phyloP scores from a whole-genome alignment of 352 stramenopile species.

The Globisporangium alternatum region DNA sequence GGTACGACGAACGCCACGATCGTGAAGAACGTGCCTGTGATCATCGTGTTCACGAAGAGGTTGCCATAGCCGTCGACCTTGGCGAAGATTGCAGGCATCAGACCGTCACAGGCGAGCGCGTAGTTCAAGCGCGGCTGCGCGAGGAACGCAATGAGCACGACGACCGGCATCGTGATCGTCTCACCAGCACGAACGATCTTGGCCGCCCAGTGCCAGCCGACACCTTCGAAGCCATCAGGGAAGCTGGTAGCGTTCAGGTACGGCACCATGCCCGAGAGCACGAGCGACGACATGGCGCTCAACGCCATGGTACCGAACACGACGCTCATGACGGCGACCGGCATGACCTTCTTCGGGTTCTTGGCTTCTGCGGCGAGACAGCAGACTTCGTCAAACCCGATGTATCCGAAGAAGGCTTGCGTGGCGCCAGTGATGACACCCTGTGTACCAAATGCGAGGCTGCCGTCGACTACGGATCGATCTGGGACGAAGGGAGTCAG shows the following conservation, averaged over 20 bases:
- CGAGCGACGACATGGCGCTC: slow-evolving; percentile 65
- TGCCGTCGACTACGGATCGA: not conserved
- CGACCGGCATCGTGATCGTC: slow-evolving; percentile 90
- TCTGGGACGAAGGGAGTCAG: slow-evolving; percentile 78
- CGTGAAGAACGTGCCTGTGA: slow-evolving; percentile 65
- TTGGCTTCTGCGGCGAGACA: slow-evolving; percentile 78
- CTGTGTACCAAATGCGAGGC: slow-evolving; percentile 27
- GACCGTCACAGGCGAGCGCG: slow-evolving; percentile 89
- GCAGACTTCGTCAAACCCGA: slow-evolving; percentile 93
- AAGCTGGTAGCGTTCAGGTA: slow-evolving; percentile 28
- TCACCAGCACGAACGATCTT: slow-evolving; percentile 57
- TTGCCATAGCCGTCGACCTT: slow-evolving; percentile 79
- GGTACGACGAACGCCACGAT: slow-evolving; percentile 68
- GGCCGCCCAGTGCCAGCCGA: slow-evolving; percentile 37
- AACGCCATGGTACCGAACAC: slow-evolving; percentile 69
- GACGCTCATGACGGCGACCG: slow-evolving; percentile 71
- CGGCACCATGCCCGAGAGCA: slow-evolving; percentile 71
- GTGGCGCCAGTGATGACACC: slow-evolving; percentile 77
- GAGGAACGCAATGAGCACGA: slow-evolving; percentile 92
- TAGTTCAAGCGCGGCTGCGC: slow-evolving; percentile 93
- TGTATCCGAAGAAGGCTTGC: slow-evolving; percentile 90
- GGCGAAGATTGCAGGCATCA: slow-evolving; percentile 90
- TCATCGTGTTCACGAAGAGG: slow-evolving; percentile 75
- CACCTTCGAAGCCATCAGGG: slow-evolving; percentile 38
- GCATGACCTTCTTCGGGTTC: slow-evolving; percentile 69